phyloP scores from a whole-genome alignment of 202 grass and related monocot species.

The Cymbopogon flexuosus region DNA sequence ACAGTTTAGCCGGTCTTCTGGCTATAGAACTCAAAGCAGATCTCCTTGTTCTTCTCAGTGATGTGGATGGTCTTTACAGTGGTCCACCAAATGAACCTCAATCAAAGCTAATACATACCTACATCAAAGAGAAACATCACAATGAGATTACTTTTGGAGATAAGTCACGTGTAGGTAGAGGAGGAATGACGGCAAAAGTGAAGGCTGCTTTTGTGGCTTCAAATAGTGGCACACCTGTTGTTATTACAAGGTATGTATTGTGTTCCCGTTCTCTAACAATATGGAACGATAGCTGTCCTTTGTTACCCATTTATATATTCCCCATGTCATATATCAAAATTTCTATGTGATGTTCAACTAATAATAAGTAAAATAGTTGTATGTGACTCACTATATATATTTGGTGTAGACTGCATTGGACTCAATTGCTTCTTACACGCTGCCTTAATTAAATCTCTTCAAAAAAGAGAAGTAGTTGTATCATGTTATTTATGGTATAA shows the following conservation, averaged over 20 bases:
- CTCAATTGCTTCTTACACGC: neutral
- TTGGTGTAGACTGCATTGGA: neutral
- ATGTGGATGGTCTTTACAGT: conserved; percentile 91
- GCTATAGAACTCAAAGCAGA: conserved; percentile 89
- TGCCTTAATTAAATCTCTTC: neutral
- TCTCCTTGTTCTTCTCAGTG: conserved; percentile 87
- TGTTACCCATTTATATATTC: neutral
- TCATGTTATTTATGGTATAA: neutral
- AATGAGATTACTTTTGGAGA: conserved; percentile 88
- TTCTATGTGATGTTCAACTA: neutral
- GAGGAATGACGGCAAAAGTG: conserved; percentile 97
- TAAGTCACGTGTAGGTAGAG: conserved; percentile 94
- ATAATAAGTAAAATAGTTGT: too few relatives aligned
- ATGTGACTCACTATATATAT: neutral
- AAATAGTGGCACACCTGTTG: conserved; percentile 75
- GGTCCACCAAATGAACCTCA: conserved; percentile 77
- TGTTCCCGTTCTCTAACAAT: neutral
- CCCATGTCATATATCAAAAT: neutral
- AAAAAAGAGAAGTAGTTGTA: neutral
- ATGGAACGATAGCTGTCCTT: neutral
- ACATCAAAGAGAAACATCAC: conserved; percentile 88
- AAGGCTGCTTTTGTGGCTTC: conserved; percentile 78
- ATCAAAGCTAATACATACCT: conserved; percentile 85
- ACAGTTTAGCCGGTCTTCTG: conserved; percentile 86
- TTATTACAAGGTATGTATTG: conserved; percentile 67